These are phyloP conservation scores for Alternaria ventricosa DNA, from an alignment of 2,329 filamentous ascomycete genomes.

Conservation along the genomic window DNA sequence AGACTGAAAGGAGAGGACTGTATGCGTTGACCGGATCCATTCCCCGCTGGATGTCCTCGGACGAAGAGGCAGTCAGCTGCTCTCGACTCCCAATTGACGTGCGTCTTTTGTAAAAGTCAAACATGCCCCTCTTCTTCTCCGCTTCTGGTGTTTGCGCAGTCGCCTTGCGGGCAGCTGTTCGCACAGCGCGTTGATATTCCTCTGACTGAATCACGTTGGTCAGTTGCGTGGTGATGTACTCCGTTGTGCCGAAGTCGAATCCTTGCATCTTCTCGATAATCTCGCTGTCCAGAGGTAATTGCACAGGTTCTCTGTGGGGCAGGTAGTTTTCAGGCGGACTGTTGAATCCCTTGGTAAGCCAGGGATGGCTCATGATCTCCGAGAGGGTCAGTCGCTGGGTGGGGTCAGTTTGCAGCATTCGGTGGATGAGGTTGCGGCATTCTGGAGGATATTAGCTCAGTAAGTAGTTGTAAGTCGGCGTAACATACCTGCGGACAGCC, in stretches of 20 bases:
- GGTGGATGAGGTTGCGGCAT: slow-evolving; percentile 88
- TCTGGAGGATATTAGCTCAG: slow-evolving; percentile 61
- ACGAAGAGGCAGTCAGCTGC: slow-evolving; percentile 81
- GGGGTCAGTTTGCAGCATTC: slow-evolving; percentile 96
- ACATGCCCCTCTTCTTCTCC: slow-evolving; percentile 87
- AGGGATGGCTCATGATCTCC: slow-evolving; percentile 94
- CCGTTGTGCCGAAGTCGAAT: slow-evolving; percentile 92
- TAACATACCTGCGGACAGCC: slow-evolving; percentile 81
- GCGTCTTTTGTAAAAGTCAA: slow-evolving; percentile 95
- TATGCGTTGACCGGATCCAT: slow-evolving; percentile 92
- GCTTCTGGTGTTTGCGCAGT: slow-evolving; percentile 62
- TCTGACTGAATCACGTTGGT: slow-evolving; percentile 89
- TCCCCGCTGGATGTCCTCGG: slow-evolving; percentile 81
- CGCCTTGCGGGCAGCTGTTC: slow-evolving; percentile 71
- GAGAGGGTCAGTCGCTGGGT: slow-evolving; percentile 82
- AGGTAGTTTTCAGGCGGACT: slow-evolving; percentile 88
- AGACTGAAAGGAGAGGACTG: slow-evolving; percentile 89
- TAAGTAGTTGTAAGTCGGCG: background rate
- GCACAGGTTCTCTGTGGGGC: slow-evolving; percentile 81
- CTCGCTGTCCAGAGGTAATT: slow-evolving; percentile 79
- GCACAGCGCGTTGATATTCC: slow-evolving; percentile 88
- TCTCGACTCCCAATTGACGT: slow-evolving; percentile 90
- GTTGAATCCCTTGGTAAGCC: slow-evolving; percentile 92
- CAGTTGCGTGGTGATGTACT: slow-evolving; percentile 81
- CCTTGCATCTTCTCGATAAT: slow-evolving; percentile 95